Evolutionary conservation across 768 basidiomycete genomes (phyloP), one percentile per base, ranked within the genome.

Genomic region (Hericium rajendrae): DNA sequence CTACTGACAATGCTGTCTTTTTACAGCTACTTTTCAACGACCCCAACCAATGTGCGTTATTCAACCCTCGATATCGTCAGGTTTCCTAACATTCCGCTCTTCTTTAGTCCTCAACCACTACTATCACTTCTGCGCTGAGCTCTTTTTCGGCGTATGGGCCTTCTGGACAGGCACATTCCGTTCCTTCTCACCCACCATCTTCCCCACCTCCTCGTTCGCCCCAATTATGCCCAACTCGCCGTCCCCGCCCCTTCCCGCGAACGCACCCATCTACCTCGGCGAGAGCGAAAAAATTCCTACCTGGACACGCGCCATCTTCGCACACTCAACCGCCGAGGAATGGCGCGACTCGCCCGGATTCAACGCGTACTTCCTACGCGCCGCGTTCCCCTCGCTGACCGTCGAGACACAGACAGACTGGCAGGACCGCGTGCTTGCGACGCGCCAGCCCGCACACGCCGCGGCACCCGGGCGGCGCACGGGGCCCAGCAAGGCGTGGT

Each of bases 121-220:
- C 69, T 93, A 92, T 70, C 91, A 93, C 70, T 85, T 90, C 58
- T 86, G 86, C 37, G 91, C 86, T 0, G 91, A 94, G 66, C 80
- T 90, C 50, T 72, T 90, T 57, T 73, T 92, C 37, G 91, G 90
- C 37, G 71, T 79, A 3, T 89, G 88, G 78, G 79, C 87, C 1
- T 79, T 89, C 63, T 89, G 85, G 85, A 73, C 76, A 48, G 84
- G 84, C 38, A 76, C 84, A 6, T 70, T 66, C 59, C 58, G 60
- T 18, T 61, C 60, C 22, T 24, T 51, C 49, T 51, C 49, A 18
- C 43, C 43, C 20, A 15, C 16, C 8, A 2, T 46, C 16, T 46
- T 46, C 15, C 43, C 43, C 16, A 15, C 6, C 43, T n/a, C 43
- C 20, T 9, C 43, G 6, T 46, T 46, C 8, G 10, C 16, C 16